Evolutionary conservation across 495 filamentous ascomycete species (phyloP).

Genomic region (Aspergillus saccharolyticus): DNA sequence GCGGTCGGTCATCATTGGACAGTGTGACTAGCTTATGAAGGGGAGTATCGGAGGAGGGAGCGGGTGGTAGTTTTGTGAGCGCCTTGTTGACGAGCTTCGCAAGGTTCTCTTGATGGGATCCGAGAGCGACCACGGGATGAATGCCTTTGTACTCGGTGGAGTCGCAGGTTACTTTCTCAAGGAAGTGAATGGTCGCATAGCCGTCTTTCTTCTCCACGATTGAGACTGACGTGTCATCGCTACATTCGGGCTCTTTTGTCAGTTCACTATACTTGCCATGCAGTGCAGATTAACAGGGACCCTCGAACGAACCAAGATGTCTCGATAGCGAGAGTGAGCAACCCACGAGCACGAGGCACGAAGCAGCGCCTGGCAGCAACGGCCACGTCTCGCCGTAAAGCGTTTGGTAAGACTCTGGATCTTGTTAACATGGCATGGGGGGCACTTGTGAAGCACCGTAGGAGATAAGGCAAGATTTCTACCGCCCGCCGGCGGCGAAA

Average conservation of each 20-base stretch:
- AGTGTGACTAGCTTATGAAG: conserved; percentile 17
- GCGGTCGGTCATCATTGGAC: conserved; percentile 21
- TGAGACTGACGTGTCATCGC: conserved; percentile 93
- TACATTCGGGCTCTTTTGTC: conserved; percentile 18
- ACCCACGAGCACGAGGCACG: conserved; percentile 28
- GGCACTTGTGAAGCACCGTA: not conserved
- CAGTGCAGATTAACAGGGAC: not conserved
- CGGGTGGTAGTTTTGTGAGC: conserved; percentile 47
- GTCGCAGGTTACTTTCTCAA: conserved; percentile 77
- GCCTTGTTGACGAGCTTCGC: conserved; percentile 61
- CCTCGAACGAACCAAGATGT: conserved; percentile 66
- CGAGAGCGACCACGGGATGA: conserved; percentile 66
- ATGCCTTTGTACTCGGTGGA: conserved; percentile 67
- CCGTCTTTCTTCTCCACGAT: conserved; percentile 57
- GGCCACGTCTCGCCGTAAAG: conserved; percentile 20
- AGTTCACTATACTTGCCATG: not conserved
- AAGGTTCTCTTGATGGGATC: conserved; percentile 66
- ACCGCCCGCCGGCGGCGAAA: not conserved
- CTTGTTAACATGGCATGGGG: not conserved
- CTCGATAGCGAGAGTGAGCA: conserved; percentile 84
- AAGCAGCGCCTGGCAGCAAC: conserved; percentile 7
- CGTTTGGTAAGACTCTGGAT: conserved; percentile 12
- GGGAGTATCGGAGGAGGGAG: conserved; percentile 11
- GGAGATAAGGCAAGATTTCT: not conserved
- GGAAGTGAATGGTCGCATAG: conserved; percentile 62